These are phyloP conservation scores for Yarrowia deformans DNA, from an alignment of 805 yeast species.

Conservation along the genomic window DNA sequence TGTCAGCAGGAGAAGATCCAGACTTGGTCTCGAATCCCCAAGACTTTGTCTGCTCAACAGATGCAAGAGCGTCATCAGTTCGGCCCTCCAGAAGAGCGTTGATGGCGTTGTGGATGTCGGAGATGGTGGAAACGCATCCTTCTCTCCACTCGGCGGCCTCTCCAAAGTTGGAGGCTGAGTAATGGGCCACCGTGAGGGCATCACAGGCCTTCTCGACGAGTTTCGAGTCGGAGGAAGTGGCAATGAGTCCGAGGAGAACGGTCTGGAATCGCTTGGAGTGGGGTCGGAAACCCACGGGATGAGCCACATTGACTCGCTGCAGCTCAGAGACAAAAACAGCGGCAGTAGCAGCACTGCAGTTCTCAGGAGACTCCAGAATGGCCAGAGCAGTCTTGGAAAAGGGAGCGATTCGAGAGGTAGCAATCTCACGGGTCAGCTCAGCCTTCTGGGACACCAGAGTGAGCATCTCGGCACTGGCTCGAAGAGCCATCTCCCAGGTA, in stretches of 20 bases:
- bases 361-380: constrained; percentile 53
- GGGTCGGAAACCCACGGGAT: constrained; percentile 84
- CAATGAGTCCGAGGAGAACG: constrained; percentile 53
- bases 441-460: constrained; percentile 69
- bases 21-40: constrained; percentile 32
- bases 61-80: constrained; percentile 5
- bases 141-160: constrained; percentile 58
- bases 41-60: constrained; percentile 8
- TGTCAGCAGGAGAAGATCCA: constrained; percentile 8
- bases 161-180: constrained; percentile 62
- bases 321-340: constrained; percentile 54
- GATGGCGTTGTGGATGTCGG: constrained; percentile 41
- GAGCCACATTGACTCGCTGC: constrained; percentile 55
- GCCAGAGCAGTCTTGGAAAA: constrained; percentile 63
- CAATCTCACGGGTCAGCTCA: constrained; percentile 78
- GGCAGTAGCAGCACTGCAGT: constrained; percentile 50
- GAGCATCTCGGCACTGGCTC: constrained; percentile 46
- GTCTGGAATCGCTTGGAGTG: constrained; percentile 67
- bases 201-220: constrained; percentile 56
- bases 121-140: constrained; percentile 55
- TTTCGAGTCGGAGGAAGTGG: constrained; percentile 48
- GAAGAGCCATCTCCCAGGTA: constrained; percentile 48
- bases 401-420: constrained; percentile 77
- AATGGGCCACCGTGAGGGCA: constrained; percentile 63
- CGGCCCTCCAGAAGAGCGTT: constrained; percentile 41